Evolutionary conservation across 2,329 filamentous ascomycete genomes (phyloP), one percentile per base, ranked within the genome.

Genomic region (Fusarium acutatum): DNA sequence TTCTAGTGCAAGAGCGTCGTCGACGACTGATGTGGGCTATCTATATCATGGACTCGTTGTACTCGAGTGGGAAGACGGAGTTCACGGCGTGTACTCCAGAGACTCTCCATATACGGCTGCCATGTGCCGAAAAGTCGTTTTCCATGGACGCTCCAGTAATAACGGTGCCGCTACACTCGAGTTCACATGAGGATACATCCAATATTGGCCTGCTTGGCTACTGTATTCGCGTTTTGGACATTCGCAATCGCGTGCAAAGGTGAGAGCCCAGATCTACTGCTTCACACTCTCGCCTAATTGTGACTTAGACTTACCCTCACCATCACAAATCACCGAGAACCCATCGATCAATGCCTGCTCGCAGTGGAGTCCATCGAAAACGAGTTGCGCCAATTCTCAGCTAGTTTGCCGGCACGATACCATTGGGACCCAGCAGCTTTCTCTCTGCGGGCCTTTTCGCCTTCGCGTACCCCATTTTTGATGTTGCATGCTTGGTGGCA

Each of bases 401-500:
- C 41, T 11, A 22, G 0, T 28, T 15, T 46, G 44, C 44, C 44
- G 0, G 18, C 8, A 4, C 1, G 61, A 2, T 77, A 74, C 14
- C 49, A 50, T 11, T 65, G 74, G 15, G 71, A 78, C 37, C 50
- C 59, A 7, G 52, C 75, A 47, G 62, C 69, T 8, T 64, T 78
- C 14, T 77, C 74, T 12, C 46, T 78, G 0, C 72, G 74, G 3
- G 72, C 75, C 1, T 77, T 73, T 20, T 74, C 74, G 1, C 72
- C 72, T 9, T 73, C 70, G 3, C 58, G 76, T 13, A 77, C 73
- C 1, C 60, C 75, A 1, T 77, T 71, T 6, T 35, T 78, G 14
- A 78, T 78, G 76, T 53, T 78, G 0, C 76, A 78, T 32, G 69
- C 71, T n/a, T 78, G 76, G 75, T 77, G 74, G 74, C 76, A 78